Evolutionary conservation across 2,329 filamentous ascomycete genomes (phyloP).

Genomic region (Harringtonia lauricola): DNA sequence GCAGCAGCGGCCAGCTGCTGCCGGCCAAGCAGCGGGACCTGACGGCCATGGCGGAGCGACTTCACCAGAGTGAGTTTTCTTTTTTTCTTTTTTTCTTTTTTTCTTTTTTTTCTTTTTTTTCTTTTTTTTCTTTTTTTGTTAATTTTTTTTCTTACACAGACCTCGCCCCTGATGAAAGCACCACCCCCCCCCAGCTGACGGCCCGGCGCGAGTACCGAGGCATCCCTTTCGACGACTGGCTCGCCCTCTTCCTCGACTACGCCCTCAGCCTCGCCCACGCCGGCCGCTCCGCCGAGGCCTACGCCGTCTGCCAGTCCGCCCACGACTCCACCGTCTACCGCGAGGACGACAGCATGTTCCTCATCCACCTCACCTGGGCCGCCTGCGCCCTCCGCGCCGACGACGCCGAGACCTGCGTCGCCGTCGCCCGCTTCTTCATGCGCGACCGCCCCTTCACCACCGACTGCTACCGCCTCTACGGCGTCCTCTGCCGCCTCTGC

Average conservation of each 20-base stretch:
- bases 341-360: conserved; percentile 50
- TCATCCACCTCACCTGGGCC: conserved; percentile 71
- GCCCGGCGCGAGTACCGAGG: conserved; percentile 42
- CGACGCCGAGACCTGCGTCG: conserved; percentile 65
- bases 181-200: conserved; percentile 15
- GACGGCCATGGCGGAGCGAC: conserved; percentile 42
- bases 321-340: conserved; percentile 70
- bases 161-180: conserved; percentile 21
- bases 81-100: not conserved
- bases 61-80: conserved; percentile 37
- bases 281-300: conserved; percentile 60
- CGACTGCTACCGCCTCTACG: conserved; percentile 76
- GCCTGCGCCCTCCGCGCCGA: conserved; percentile 71
- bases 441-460: conserved; percentile 69
- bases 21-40: conserved; percentile 23
- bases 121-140: not conserved
- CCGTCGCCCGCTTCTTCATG: conserved; percentile 73
- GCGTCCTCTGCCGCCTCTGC: conserved; percentile 64
- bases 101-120: not conserved
- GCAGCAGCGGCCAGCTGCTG: conserved; percentile 16
- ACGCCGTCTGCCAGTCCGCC: conserved; percentile 68
- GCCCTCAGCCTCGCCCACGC: conserved; percentile 62
- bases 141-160: conserved; percentile 12
- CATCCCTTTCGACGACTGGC: conserved; percentile 74
- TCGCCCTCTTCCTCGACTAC: conserved; percentile 83